Evolutionary conservation across 768 basidiomycete species (phyloP).

Genomic region (Phaeotremella fagi): DNA sequence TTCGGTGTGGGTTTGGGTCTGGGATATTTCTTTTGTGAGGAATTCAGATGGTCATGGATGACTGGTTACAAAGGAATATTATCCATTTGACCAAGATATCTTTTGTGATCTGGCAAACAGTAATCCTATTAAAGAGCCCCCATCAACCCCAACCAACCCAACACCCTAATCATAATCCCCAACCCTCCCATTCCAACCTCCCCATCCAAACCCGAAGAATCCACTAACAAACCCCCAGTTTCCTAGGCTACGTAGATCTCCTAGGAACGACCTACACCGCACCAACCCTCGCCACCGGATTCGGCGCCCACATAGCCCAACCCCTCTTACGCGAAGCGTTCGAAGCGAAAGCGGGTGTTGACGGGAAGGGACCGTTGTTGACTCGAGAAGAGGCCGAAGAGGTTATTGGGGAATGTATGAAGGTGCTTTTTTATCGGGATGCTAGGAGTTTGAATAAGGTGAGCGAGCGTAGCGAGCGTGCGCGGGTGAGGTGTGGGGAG

Average conservation of each 20-base stretch:
- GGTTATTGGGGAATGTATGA: constrained; percentile 80
- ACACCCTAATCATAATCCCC: background rate
- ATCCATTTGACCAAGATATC: background rate
- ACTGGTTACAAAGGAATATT: background rate
- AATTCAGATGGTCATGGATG: too few relatives aligned
- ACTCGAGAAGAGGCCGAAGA: constrained; percentile 72
- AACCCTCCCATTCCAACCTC: background rate
- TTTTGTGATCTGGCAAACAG: background rate
- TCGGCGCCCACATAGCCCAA: constrained; percentile 86
- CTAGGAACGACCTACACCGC: constrained; percentile 94
- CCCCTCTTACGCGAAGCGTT: constrained; percentile 87
- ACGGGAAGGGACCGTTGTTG: constrained; percentile 51
- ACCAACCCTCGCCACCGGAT: constrained; percentile 90
- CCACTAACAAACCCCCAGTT: constrained; percentile 55
- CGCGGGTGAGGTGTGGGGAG: background rate
- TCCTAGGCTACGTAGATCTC: constrained; percentile 89
- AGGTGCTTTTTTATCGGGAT: constrained; percentile 92
- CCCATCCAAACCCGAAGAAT: background rate
- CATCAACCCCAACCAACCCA: too few relatives aligned
- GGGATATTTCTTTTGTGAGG: too few relatives aligned
- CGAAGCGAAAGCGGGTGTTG: constrained; percentile 66
- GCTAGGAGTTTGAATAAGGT: constrained; percentile 95
- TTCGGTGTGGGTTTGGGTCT: too few relatives aligned
- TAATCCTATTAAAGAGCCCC: background rate
- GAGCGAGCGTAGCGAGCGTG: constrained; percentile 9